Evolutionary conservation across 768 basidiomycete species (phyloP), one percentile per base, ranked within the genome.

Genomic region (Gymnopilus dilepis): DNA sequence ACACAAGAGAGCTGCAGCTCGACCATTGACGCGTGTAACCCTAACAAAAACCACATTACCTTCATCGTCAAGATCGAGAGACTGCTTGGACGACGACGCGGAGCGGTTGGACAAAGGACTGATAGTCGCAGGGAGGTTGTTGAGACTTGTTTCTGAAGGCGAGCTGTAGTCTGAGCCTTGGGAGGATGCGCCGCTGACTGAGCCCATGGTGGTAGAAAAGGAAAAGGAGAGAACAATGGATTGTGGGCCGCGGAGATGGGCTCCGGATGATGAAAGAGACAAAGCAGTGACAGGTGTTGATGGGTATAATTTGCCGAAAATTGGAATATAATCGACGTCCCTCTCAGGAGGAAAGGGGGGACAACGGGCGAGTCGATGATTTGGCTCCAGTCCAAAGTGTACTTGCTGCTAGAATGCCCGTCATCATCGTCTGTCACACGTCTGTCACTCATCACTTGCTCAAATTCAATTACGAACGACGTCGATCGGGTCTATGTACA

Each of bases 21-120:
- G 22, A 54, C 41, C 47, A 51, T 31, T 37, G 56, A 65, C 64
- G 58, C 58, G 62, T 61, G 48, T 37, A 9, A 37, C 15, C 11
- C 52, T 57, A 60, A 55, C 38, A 56, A 48, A 56, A 67, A 48
- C 80, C 63, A n/a, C n/a, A n/a, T n/a, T 67, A 88, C 90, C 91
- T 79, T 90, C 87, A 71, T 91, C 89, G 58, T 78, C 84, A 60
- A 72, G 72, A 74, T 80, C 77, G 65, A 87, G 74, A 24, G 88
- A 87, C 33, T 77, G 59, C 58, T 78, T 82, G 33, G 88, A 88
- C 7, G 89, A 84, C 24, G 85, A 84, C 31, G 83, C 76, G 34
- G 78, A 77, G 52, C 58, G 67, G 62, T 63, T 72, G 30, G 72
- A 74, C 15, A 73, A 67, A 65, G 15, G 47, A 30, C 15, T 28